Conservation (phyloP, 192 early-diverging fungal species). For the Podila clonocystis region DNA sequence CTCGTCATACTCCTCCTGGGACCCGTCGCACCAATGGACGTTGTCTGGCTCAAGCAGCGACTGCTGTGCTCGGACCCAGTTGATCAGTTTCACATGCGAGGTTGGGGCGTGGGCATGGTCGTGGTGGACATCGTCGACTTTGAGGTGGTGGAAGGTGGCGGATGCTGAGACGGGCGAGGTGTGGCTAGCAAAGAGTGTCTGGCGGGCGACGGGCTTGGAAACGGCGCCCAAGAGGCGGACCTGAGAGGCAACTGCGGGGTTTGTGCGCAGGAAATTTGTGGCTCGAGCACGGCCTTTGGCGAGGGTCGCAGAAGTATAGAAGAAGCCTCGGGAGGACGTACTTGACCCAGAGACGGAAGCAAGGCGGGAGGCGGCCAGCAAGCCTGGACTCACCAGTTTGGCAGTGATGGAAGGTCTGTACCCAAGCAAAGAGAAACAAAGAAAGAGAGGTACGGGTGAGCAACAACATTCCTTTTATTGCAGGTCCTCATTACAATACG, state of each 20-base stretch:
- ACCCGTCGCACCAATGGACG: slow-evolving; percentile 50
- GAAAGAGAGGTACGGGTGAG: not conserved
- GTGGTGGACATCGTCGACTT: slow-evolving; percentile 3
- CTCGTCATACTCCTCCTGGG: slow-evolving; percentile 29
- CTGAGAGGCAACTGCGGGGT: not conserved
- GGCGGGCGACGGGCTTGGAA: slow-evolving; percentile 32
- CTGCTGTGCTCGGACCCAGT: slow-evolving; percentile 45
- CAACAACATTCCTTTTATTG: not conserved
- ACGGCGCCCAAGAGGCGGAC: slow-evolving; percentile 31
- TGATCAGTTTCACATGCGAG: slow-evolving; percentile 17
- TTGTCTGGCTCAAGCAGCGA: slow-evolving; percentile 35
- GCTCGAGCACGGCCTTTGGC: not conserved
- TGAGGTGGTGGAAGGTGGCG: slow-evolving; percentile 21
- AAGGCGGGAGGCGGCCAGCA: too few species aligned
- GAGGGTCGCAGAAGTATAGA: slow-evolving; percentile 9
- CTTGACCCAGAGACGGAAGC: not conserved
- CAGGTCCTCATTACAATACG: too few species aligned
- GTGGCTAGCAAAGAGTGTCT: slow-evolving; percentile 44
- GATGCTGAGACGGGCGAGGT: slow-evolving; percentile 27
- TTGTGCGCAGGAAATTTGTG: not conserved
- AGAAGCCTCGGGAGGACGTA: slow-evolving; percentile 6
- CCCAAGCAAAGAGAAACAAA: not conserved
- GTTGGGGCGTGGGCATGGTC: slow-evolving; percentile 18
- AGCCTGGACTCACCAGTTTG: slow-evolving; percentile 9
- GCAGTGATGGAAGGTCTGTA: slow-evolving; percentile 30